Base-by-base conservation (phyloP, 2,329 filamentous ascomycete species). In the Colletotrichum plurivorum region DNA sequence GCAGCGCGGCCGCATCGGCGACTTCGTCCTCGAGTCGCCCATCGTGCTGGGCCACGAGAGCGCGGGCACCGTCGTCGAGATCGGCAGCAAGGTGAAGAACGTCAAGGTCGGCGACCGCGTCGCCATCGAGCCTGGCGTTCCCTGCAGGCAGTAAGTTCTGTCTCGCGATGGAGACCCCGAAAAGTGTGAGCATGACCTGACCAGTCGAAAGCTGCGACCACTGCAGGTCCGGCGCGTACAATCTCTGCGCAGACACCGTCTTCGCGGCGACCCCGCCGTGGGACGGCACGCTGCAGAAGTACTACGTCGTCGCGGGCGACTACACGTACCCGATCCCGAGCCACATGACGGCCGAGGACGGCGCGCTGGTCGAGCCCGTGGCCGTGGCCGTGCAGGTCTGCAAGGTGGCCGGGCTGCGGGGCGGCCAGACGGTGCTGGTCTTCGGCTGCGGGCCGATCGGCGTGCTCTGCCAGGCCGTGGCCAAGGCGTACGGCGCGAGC, bases 381-480 rank as follows among this genome's bases (percentile, higher is more conserved):
- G 82, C 85, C 0, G 85, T 88, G 1, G 85, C 86, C 0, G 83
- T 86, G 3, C 82, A 85, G 55, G 84, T 84, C 10, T 79, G 74
- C 68, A 82, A 81, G 58, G 76, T 80, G 1, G 84, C 82, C 0
- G 76, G 81, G 0, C 77, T 85, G 12, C 75, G 76, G 13, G 76
- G 77, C 0, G 77, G 81, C 1, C 80, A 84, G 58, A 84, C 80
- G 0, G 81, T 87, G 3, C 76, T 85, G 0, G 80, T 88, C 6
- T 81, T 87, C 16, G 86, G 86, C 0, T 84, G 83, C 13, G 85
- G 85, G 0, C 84, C 85, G 0, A 85, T 88, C 6, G 85, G 85
- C 0, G 69, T 85, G 2, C 75, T 86, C 1, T 84, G 80, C 53
- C 80, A 83, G 61, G 83, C 83, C 4, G 83, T 86, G 22, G 80